Evolutionary conservation across 208 protist genomes (phyloP), one percentile per base, ranked within the genome.

Genomic region (Leishmania guyanensis): DNA sequence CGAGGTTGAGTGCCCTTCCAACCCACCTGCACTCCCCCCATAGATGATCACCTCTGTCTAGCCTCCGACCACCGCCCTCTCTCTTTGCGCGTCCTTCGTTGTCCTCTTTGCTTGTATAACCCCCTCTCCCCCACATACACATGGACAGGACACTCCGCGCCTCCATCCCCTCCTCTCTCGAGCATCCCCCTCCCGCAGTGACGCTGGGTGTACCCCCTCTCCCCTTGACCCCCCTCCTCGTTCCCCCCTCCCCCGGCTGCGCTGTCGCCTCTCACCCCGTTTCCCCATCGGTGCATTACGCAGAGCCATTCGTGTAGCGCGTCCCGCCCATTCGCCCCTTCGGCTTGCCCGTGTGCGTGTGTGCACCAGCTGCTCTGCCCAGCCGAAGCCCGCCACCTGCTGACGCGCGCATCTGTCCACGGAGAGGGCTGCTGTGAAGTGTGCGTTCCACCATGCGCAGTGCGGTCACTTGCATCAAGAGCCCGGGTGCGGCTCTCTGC

Each of bases 401-500:
- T 2, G 16, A 70, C 65, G 6, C 65, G 36, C 65, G 20, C 14
- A 70, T 26, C 65, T 70, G 1, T 48, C n/a, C 33, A 3, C 16
- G 29, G 29, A 12, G 5, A 36, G 39, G 16, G 6, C 65, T 36
- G 65, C 62, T n/a, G 62, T 66, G 65, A 43, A 36, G 36, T 46
- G 17, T 12, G 26, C 36, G n/a, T 46, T 22, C 36, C 36, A 56
- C 48, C 29, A 77, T 84, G 80, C 48, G n/a, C 29, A 39, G 60
- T 5, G 78, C 78, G 17, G 64, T 20, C 3, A n/a, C 43, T 20
- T 43, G 72, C 12, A n/a, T 75, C 22, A 71, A 71, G 48, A 58
- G 70, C 53, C 72, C 82, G 3, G 77, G 84, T 2, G 50, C 77
- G 64, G 85, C 81, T 6, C 68, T 81, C 5, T 81, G 51, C 73